These are phyloP conservation scores for Akanthomyces muscarius DNA, from an alignment of 2,329 filamentous ascomycete species.

Conservation along the genomic window DNA sequence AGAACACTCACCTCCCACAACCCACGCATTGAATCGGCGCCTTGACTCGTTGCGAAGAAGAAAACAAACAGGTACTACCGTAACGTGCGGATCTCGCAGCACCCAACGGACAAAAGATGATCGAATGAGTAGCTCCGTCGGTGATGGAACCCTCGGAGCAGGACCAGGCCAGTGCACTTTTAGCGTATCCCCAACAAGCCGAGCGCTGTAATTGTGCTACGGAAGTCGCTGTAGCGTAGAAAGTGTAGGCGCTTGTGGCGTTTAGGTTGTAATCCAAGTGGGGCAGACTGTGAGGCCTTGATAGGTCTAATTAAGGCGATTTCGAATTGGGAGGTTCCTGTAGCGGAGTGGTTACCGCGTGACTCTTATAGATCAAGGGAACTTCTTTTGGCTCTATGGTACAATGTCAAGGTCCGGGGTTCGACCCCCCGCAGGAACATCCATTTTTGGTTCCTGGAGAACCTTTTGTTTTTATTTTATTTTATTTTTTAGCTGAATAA, in stretches of 20 bases:
- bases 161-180: background rate
- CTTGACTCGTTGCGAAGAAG: background rate
- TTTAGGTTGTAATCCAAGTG: conserved; percentile 12
- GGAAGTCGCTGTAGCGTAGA: background rate
- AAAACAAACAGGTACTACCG: background rate
- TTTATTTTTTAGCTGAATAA: background rate
- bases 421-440: conserved; percentile 29
- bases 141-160: background rate
- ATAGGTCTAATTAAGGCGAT: conserved; percentile 9
- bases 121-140: background rate
- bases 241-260: conserved; percentile 9
- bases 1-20: background rate
- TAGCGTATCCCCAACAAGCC: background rate
- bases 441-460: background rate
- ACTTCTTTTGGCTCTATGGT: conserved; percentile 22
- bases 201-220: background rate
- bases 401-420: conserved; percentile 28
- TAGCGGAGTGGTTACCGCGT: conserved; percentile 30
- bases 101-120: background rate
- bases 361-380: conserved; percentile 26
- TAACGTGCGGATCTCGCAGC: conserved; percentile 12
- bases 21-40: background rate
- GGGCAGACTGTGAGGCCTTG: background rate
- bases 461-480: background rate
- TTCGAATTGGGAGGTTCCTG: conserved; percentile 21